Percentiles rank a stretch among this genome's conserved stretches.
Evolutionary conservation across 108 stramenopile species (phyloP).

Genomic region (Mayamaea pseudoterrestris): DNA sequence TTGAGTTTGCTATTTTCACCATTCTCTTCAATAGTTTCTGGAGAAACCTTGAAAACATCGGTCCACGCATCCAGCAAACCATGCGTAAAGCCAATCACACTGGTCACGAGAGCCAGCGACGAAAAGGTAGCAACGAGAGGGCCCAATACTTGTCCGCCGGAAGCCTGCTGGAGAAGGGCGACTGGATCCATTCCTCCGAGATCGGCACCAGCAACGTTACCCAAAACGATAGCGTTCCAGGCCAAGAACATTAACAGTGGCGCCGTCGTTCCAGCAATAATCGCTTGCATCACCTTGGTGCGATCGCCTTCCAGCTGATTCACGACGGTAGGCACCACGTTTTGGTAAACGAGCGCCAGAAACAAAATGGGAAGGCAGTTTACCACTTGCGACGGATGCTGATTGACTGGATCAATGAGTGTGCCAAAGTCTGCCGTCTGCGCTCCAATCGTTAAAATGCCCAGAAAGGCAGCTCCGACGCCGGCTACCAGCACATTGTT

Average conservation of each 20-base stretch:
- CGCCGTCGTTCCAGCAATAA: slow-evolving; percentile 56
- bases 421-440: slow-evolving; percentile 38
- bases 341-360: slow-evolving; percentile 76
- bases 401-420: slow-evolving; percentile 29
- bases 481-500: slow-evolving; percentile 50
- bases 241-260: slow-evolving; percentile 73
- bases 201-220: slow-evolving; percentile 27
- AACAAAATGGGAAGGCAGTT: slow-evolving; percentile 69
- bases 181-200: slow-evolving; percentile 14
- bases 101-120: slow-evolving; percentile 46
- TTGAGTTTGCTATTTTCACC: no score
- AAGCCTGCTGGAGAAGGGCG: slow-evolving; percentile 18
- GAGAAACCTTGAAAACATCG: slow-evolving; percentile 37
- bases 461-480: slow-evolving; percentile 40
- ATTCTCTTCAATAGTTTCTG: no score
- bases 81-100: slow-evolving; percentile 60
- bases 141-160: slow-evolving; percentile 11
- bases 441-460: slow-evolving; percentile 36
- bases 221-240: slow-evolving; percentile 78
- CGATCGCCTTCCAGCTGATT: slow-evolving; percentile 69
- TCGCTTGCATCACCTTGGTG: slow-evolving; percentile 56
- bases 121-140: slow-evolving; percentile 38
- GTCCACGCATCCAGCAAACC: slow-evolving; percentile 66
- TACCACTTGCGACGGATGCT: slow-evolving; percentile 56
- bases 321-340: slow-evolving; percentile 76